Evolutionary conservation across 2,329 filamentous ascomycete species (phyloP), one percentile per base, ranked within the genome.

Genomic region (Myriangium duriaei): DNA sequence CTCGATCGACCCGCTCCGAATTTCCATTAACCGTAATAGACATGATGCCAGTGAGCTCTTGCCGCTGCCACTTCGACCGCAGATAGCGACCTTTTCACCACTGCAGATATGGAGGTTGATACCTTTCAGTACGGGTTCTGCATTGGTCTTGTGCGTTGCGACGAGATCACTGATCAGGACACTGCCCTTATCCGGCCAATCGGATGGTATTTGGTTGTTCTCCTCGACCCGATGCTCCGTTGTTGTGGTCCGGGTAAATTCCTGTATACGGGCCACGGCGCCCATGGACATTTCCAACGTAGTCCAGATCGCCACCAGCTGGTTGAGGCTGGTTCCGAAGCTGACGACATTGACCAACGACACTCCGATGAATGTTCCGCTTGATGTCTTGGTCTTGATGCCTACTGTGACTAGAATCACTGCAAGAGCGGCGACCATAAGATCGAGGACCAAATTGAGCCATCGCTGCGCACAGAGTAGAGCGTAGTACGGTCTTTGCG

Each of bases 201-300:
- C n/a, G n/a, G n/a, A n/a, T n/a, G n/a, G n/a, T n/a, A n/a, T n/a
- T n/a, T n/a, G n/a, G n/a, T n/a, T n/a, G n/a, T n/a, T n/a, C n/a
- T n/a, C n/a, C n/a, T n/a, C n/a, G n/a, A n/a, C n/a, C n/a, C n/a
- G n/a, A n/a, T n/a, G n/a, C n/a, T n/a, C n/a, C n/a, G n/a, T n/a
- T n/a, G n/a, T n/a, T 11, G 35, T 37, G 35, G 17, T 18, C 15
- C 11, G 17, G 9, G 15, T 60, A 43, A 73, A 72, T 10, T 59
- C 57, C 46, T 66, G 68, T 37, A 74, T 58, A n/a, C 71, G 59
- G 3, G 64, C 56, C 6, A 74, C 62, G 11, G 69, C 68, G 7
- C 71, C 71, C 26, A 75, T 63, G 13, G 65, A 62, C 1, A 69
- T 73, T 45, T 75, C 71, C 11, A 75, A 54, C 31, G 62, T 60